Conservation (phyloP, 108 stramenopile genomes). For the Pseudonitzschia pungens region DNA sequence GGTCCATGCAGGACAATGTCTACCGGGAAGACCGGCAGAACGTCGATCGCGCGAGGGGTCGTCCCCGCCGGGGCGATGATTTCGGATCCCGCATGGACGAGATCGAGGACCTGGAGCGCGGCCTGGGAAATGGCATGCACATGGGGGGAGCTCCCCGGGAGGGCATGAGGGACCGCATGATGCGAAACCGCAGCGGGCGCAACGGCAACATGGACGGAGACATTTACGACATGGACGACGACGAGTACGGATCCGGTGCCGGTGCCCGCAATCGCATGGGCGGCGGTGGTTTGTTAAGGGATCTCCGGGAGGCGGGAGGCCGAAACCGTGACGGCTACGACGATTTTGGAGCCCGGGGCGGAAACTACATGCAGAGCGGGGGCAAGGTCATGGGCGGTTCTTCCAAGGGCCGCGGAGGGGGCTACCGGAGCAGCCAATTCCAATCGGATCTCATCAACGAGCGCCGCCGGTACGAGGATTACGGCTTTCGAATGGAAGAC, state of each 20-base stretch:
- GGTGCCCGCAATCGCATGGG: slow-evolving; percentile 10
- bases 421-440: background rate
- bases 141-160: background rate
- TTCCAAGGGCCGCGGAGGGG: background rate
- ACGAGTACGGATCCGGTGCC: background rate
- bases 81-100: slow-evolving; percentile 1
- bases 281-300: background rate
- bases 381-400: slow-evolving; percentile 12
- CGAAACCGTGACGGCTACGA: slow-evolving; percentile 1
- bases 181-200: background rate
- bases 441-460: background rate
- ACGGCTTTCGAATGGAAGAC: slow-evolving; percentile 1
- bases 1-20: slow-evolving; percentile 8
- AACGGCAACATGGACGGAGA: background rate
- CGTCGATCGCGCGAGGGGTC: slow-evolving; percentile 6
- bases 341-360: slow-evolving; percentile 15
- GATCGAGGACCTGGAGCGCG: background rate
- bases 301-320: slow-evolving; percentile 1
- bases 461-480: slow-evolving; percentile 11
- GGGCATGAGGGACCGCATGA: background rate
- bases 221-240: background rate
- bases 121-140: background rate
- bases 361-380: background rate
- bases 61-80: background rate
- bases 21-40: slow-evolving; percentile 10